phyloP scores from a whole-genome alignment of 1,139 yeast genomes.

The Candida sp. region DNA sequence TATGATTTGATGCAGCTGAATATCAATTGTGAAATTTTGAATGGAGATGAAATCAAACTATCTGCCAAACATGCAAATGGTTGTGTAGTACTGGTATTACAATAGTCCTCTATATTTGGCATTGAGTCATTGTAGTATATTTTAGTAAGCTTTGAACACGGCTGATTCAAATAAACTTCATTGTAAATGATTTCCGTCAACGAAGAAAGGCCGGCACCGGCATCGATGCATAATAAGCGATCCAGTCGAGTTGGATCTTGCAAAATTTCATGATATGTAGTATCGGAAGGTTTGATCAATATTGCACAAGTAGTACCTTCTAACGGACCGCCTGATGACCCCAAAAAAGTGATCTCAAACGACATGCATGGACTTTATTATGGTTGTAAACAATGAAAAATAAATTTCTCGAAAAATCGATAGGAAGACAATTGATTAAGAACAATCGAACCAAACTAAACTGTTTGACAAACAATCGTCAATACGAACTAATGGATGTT shows the following conservation, averaged over 20 bases:
- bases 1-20: constrained; percentile 38
- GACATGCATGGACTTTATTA: not conserved
- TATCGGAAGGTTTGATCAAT: constrained; percentile 53
- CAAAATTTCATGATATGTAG: constrained; percentile 35
- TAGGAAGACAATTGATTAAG: too few relatives aligned
- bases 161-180: constrained; percentile 12
- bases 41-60: constrained; percentile 11
- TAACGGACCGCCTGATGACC: constrained; percentile 78
- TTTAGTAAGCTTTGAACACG: constrained; percentile 13
- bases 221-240: constrained; percentile 64
- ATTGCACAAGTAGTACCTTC: constrained; percentile 67
- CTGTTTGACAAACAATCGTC: too few relatives aligned
- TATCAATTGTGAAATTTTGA: constrained; percentile 22
- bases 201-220: constrained; percentile 69
- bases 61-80: constrained; percentile 25
- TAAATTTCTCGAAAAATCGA: not conserved
- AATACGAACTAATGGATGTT: too few relatives aligned
- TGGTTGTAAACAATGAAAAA: not conserved
- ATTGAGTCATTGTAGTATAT: constrained; percentile 24
- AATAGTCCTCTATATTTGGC: constrained; percentile 13
- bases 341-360: constrained; percentile 50
- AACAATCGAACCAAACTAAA: too few relatives aligned
- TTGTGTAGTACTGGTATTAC: constrained; percentile 16
- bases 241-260: constrained; percentile 18
- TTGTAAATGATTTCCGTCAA: constrained; percentile 48